Conservation (phyloP, 352 stramenopile species). For the Phytophthora fragariae region DNA sequence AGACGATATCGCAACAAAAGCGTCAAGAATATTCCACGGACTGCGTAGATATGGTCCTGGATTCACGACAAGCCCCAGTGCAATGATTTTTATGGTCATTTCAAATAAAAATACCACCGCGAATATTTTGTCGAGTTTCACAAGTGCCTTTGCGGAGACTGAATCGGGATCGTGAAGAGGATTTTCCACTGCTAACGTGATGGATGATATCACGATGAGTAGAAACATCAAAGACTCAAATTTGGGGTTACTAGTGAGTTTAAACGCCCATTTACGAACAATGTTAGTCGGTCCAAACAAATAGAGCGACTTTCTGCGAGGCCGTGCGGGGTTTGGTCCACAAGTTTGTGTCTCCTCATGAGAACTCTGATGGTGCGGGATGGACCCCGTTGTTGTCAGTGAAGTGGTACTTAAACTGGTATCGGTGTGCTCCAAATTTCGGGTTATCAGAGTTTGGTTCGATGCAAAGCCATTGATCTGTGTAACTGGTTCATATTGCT, state of each 20-base stretch:
- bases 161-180: conserved; percentile 71
- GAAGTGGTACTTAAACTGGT: background rate
- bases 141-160: conserved; percentile 5
- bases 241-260: conserved; percentile 43
- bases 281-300: background rate
- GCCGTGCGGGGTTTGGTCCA: background rate
- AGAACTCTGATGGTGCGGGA: background rate
- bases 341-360: background rate
- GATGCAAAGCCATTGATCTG: background rate
- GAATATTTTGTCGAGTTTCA: conserved; percentile 36
- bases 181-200: conserved; percentile 87
- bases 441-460: background rate
- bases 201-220: conserved; percentile 77
- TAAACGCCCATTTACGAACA: background rate
- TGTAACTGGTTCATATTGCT: background rate
- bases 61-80: conserved; percentile 68
- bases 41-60: conserved; percentile 81
- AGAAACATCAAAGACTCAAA: conserved; percentile 80
- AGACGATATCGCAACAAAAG: conserved; percentile 82
- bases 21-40: conserved; percentile 90
- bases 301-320: background rate
- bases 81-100: conserved; percentile 88
- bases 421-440: background rate
- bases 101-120: conserved; percentile 82
- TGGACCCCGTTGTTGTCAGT: background rate